Conservation (phyloP, 1,284 basidiomycete genomes). For the Pseudozyma tsukubaensis region DNA sequence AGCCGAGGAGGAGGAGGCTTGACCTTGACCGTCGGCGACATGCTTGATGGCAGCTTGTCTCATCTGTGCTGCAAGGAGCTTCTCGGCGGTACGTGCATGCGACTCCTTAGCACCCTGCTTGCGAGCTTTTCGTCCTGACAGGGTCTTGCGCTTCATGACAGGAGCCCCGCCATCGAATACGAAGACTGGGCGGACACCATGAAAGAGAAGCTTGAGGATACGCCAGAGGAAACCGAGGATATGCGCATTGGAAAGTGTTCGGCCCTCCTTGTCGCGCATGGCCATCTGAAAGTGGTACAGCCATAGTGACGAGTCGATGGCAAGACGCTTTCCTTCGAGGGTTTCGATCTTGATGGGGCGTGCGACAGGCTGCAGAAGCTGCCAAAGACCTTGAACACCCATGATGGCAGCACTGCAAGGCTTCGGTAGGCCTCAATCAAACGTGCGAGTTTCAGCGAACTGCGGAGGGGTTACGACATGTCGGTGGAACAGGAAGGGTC, state of each 20-base stretch:
- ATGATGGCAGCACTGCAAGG: slow-evolving; percentile 31
- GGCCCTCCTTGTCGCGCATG: slow-evolving; percentile 96
- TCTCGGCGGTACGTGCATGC: slow-evolving; percentile 74
- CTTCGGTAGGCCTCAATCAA: not conserved
- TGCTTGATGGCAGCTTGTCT: slow-evolving; percentile 87
- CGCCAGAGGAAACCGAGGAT: slow-evolving; percentile 84
- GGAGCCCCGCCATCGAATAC: slow-evolving; percentile 83
- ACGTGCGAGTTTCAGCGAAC: not conserved
- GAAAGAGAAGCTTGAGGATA: slow-evolving; percentile 93
- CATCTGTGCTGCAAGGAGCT: slow-evolving; percentile 91
- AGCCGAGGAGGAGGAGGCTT: slow-evolving; percentile 15
- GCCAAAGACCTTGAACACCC: slow-evolving; percentile 69
- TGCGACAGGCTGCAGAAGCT: slow-evolving; percentile 68
- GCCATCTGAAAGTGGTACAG: slow-evolving; percentile 85
- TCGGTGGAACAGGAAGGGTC: too few species aligned
- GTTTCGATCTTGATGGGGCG: slow-evolving; percentile 68
- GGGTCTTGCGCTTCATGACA: slow-evolving; percentile 69
- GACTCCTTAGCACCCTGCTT: slow-evolving; percentile 71
- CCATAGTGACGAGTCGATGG: slow-evolving; percentile 98
- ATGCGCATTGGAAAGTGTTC: slow-evolving; percentile 90
- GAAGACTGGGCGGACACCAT: slow-evolving; percentile 83
- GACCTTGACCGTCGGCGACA: slow-evolving; percentile 57
- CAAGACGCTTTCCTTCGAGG: slow-evolving; percentile 67
- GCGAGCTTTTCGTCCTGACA: slow-evolving; percentile 73
- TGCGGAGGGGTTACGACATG: not conserved